phyloP scores from a whole-genome alignment of 2,329 filamentous ascomycete genomes.

The Fusarium drepaniforme region DNA sequence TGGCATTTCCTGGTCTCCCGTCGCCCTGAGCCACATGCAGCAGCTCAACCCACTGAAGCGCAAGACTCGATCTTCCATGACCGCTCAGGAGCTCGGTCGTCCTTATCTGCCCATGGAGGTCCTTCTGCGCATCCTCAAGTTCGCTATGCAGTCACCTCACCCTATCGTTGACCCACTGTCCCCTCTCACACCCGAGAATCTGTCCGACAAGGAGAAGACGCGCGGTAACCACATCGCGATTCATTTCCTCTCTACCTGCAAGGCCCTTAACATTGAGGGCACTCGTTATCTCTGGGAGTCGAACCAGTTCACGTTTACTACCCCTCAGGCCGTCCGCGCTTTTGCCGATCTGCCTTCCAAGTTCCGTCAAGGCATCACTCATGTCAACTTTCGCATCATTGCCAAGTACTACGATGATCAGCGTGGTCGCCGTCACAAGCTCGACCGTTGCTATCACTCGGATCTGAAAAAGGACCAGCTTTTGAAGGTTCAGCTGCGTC shows the following conservation, averaged over 20 bases:
- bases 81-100: slow-evolving; percentile 45
- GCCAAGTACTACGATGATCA: slow-evolving; percentile 68
- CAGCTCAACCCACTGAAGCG: slow-evolving; percentile 47
- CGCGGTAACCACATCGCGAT: slow-evolving; percentile 64
- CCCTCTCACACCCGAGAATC: slow-evolving; percentile 55
- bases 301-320: slow-evolving; percentile 68
- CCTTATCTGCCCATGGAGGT: slow-evolving; percentile 66
- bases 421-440: slow-evolving; percentile 53
- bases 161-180: slow-evolving; percentile 68
- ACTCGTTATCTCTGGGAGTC: slow-evolving; percentile 62
- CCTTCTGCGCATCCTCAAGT: slow-evolving; percentile 63
- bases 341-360: slow-evolving; percentile 60
- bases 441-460: slow-evolving; percentile 57
- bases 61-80: slow-evolving; percentile 49
- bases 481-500: slow-evolving; percentile 57
- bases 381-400: slow-evolving; percentile 65
- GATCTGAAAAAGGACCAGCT: slow-evolving; percentile 56
- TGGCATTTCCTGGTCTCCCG: slow-evolving; percentile 63
- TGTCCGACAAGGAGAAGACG: slow-evolving; percentile 58
- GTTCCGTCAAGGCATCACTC: slow-evolving; percentile 58
- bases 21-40: slow-evolving; percentile 50
- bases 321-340: slow-evolving; percentile 60
- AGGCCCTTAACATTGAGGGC: slow-evolving; percentile 62
- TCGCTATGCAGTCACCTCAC: slow-evolving; percentile 60
- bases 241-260: slow-evolving; percentile 65